Evolutionary conservation across 2,329 filamentous ascomycete genomes (phyloP), one percentile per base, ranked within the genome.

Genomic region (Metarhizium brunneum): DNA sequence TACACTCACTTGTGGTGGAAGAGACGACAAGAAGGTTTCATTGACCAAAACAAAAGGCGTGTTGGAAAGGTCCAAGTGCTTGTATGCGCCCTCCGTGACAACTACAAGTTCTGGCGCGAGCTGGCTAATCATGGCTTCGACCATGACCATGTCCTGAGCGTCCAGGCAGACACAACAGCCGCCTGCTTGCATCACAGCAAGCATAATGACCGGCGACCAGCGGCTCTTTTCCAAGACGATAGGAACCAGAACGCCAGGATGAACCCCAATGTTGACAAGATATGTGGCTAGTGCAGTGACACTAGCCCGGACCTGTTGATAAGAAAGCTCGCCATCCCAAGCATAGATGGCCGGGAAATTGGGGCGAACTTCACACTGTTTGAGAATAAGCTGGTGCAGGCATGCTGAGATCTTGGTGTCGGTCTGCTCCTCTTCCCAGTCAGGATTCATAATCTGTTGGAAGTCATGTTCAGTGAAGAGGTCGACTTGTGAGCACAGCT

Each of bases 141-240:
- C 72, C 32, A 73, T 69, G 52, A 66, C 62, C 20, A 71, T 66
- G 29, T 78, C 73, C 16, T 75, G 71, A 2, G 68, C 69, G 47
- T 81, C 78, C 32, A 82, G 67, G 0, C 77, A 73, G 0, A 79
- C 75, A 45, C 81, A 74, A n/a, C 72, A 72, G 1, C 73, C 78
- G 13, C 78, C 78, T 4, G 77, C 70, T 62, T 88, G 86, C 47
- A 90, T 71, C 2, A 85, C 77, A 0, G 86, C 86, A 20, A 92
- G 74, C 58, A 92, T 85, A 6, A 84, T 79, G 43, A 90, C 72
- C 50, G 90, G 86, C 0, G 88, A 76, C 66, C 86, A 80, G 14
- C 83, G 71, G 20, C 81, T 87, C 69, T 89, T 91, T 47, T 88
- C 82, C 63, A 90, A 76, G 18, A 85, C 79, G 6, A 91, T 75